These are phyloP conservation scores for Cunninghamia lanceolata DNA, from an alignment of 75 land plant genomes.

Conservation along the genomic window DNA sequence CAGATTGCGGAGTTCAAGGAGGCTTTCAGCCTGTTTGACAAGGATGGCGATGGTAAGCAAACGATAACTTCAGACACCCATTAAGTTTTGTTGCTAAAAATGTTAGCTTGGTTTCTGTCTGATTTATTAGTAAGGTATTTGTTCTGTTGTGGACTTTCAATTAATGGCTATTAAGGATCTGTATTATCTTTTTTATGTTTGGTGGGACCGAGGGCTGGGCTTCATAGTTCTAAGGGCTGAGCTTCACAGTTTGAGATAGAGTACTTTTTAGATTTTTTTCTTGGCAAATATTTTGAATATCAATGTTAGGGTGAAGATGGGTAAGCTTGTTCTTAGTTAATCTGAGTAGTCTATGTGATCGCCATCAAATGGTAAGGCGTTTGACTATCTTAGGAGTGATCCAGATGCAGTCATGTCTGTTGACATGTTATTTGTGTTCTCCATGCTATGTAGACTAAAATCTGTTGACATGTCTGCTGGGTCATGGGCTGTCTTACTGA, in stretches of 20 bases:
- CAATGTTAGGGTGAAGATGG: neutral
- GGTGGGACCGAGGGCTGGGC: neutral
- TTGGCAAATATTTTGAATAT: neutral
- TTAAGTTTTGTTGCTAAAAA: neutral
- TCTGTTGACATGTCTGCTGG: neutral
- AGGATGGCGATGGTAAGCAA: conserved; percentile 55
- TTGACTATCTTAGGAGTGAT: neutral
- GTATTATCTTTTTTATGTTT: neutral
- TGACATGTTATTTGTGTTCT: neutral
- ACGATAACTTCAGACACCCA: neutral
- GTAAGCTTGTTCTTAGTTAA: neutral
- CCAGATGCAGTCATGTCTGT: neutral
- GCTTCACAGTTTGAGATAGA: neutral
- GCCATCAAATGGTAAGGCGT: neutral
- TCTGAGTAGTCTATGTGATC: neutral
- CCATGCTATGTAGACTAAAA: neutral
- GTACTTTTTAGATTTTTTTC: neutral
- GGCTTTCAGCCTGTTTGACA: conserved; percentile 66
- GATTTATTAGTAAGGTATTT: neutral
- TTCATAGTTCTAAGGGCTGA: neutral
- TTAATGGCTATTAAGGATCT: neutral
- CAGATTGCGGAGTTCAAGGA: conserved; percentile 70
- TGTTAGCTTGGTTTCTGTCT: neutral
- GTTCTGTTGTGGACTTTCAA: neutral
- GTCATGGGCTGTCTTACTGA: neutral